Base-by-base conservation (phyloP, 1,284 basidiomycete species). In the Trichosporon asahii region DNA sequence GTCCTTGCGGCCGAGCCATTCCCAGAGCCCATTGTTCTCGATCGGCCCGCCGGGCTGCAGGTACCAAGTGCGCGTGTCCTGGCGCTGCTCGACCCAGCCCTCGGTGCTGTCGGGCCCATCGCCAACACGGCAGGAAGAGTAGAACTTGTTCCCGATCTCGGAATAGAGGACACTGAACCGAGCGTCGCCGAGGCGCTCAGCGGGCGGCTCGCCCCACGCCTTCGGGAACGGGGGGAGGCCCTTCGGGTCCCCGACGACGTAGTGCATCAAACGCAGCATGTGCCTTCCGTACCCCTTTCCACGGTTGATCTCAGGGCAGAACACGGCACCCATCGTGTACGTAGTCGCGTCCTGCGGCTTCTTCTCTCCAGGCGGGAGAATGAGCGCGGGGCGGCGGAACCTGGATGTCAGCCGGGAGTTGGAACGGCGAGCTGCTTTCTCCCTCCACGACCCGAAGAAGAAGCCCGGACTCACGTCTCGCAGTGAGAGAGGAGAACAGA, bases 271-370 rank as follows among this genome's bases (percentile, higher is more conserved):
- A 6, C 70, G 70, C 21, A 80, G 69, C 21, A 81, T 63, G 65
- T 76, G 77, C 25, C 76, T 76, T 1, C 78, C 78, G 66, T 77
- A 79, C 2, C 78, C 77, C n/a, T 76, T 71, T 1, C 74, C 78
- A 23, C 73, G 76, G 68, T 79, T 74, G 15, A 72, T 12, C 1
- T 66, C 57, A 11, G 77, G 75, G 18, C 78, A 79, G 61, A 78
- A 75, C 3, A 82, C 80, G 1, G 75, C 76, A 2, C 74, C 75
- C 29, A 82, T 78, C 12, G 72, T 77, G 69, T 82, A 82, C 18
- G 74, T 61, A 5, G 65, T 65, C 0, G 33, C 67, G 5, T 76
- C 69, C 46, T 70, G 37, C 21, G 80, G 73, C 1, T 67, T 23
- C 6, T 61, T 61, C 40, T 49, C 65, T 1, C 69, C 72, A 0